These are phyloP conservation scores for Plasmodium inui DNA, from an alignment of 169 alveolate species.

Conservation along the genomic window DNA sequence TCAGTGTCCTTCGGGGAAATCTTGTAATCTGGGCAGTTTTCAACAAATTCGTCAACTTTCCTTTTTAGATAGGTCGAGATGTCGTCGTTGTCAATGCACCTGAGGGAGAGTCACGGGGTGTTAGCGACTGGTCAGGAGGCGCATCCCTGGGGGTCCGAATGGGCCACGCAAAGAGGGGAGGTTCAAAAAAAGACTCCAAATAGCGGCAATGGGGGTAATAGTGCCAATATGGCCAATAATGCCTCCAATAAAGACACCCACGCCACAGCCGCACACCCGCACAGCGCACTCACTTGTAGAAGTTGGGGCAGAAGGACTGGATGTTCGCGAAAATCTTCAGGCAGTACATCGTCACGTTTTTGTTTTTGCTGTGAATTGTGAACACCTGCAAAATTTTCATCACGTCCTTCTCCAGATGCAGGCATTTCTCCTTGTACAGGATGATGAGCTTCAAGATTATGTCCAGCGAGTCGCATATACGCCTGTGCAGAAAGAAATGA, in stretches of 20 bases:
- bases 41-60: slow-evolving; percentile 64
- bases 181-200: neutral
- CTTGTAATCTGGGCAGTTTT: slow-evolving; percentile 35
- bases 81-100: slow-evolving; percentile 73
- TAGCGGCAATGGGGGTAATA: neutral
- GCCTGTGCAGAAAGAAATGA: neutral
- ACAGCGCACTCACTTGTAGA: slow-evolving; percentile 37
- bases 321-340: slow-evolving; percentile 71
- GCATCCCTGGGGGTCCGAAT: neutral
- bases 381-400: slow-evolving; percentile 57
- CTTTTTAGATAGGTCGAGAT: slow-evolving; percentile 57
- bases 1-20: slow-evolving; percentile 19
- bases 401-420: slow-evolving; percentile 62
- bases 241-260: neutral
- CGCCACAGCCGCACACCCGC: neutral
- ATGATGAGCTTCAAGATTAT: slow-evolving; percentile 33
- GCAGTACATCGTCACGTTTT: slow-evolving; percentile 44
- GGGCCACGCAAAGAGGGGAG: too few relatives aligned
- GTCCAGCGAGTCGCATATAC: slow-evolving; percentile 46
- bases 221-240: neutral
- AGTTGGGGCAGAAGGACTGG: slow-evolving; percentile 42
- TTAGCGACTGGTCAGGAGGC: neutral
- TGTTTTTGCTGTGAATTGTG: slow-evolving; percentile 67
- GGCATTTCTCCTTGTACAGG: slow-evolving; percentile 64
- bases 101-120: neutral